A percentile compares a stretch with the other conserved stretches of the same genome.
Evolutionary conservation across 75 land plant genomes (phyloP).

Genomic region (Pinus tabuliformis): DNA sequence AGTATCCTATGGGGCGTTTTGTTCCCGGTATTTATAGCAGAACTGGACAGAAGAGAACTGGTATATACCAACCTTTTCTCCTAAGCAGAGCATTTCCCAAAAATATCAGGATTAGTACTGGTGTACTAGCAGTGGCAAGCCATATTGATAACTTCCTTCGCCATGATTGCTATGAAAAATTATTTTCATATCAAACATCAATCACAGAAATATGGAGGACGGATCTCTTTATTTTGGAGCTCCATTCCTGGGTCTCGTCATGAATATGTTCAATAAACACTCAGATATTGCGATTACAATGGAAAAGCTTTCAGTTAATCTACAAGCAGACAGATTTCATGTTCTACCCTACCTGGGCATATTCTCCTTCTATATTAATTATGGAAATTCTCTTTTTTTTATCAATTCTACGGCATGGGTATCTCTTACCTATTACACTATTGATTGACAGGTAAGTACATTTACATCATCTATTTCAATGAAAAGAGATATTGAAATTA

Average conservation of each 20-base stretch:
- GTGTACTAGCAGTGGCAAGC: slow-evolving; percentile 12
- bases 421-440: slow-evolving; percentile 34
- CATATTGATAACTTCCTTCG: slow-evolving; percentile 31
- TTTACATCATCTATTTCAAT: background rate
- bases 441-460: slow-evolving; percentile 41
- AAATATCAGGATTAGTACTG: slow-evolving; percentile 67
- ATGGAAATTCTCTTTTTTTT: slow-evolving; percentile 34
- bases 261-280: slow-evolving; percentile 52
- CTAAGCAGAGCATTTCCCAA: slow-evolving; percentile 36
- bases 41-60: too few species aligned
- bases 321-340: slow-evolving; percentile 66
- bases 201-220: slow-evolving; percentile 11
- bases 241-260: slow-evolving; percentile 31
- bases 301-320: slow-evolving; percentile 43
- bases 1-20: too few species aligned
- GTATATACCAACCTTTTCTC: too few species aligned
- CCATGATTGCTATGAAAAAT: slow-evolving; percentile 36
- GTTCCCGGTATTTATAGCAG: too few species aligned
- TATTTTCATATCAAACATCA: slow-evolving; percentile 41
- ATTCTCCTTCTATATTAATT: slow-evolving; percentile 34
- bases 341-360: slow-evolving; percentile 65
- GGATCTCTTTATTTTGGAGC: slow-evolving; percentile 39
- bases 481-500: too few species aligned
- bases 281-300: slow-evolving; percentile 43
- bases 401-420: slow-evolving; percentile 49